A percentile compares a stretch with the other conserved stretches of the same genome.
Evolutionary conservation across 257 asterid genomes (phyloP).

Genomic region (Schizonepeta tenuifolia): DNA sequence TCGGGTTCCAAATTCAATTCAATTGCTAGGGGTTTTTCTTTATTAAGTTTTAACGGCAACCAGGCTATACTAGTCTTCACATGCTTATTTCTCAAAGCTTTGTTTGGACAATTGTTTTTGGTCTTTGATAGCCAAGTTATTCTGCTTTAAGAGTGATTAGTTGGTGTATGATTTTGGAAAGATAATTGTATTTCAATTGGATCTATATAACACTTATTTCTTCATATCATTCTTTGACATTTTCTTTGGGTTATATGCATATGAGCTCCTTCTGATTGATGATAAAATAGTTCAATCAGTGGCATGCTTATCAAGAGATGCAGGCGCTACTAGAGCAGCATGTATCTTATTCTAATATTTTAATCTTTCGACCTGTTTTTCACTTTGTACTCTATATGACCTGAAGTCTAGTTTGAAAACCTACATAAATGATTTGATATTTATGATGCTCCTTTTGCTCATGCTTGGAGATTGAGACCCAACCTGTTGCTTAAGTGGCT

Average conservation of each 20-base stretch:
- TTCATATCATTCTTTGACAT: background rate
- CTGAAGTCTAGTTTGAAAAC: conserved; percentile 61
- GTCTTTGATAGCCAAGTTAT: conserved; percentile 29
- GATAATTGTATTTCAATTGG: conserved; percentile 32
- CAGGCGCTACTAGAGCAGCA: conserved; percentile 10
- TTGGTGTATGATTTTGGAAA: conserved; percentile 17
- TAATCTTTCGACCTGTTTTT: too few species aligned
- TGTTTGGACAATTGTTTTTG: conserved; percentile 31
- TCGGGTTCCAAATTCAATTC: conserved; percentile 26
- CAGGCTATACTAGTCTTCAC: conserved; percentile 22
- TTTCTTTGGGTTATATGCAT: background rate
- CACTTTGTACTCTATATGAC: conserved; percentile 13
- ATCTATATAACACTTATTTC: conserved; percentile 17
- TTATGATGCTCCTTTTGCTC: conserved; percentile 82
- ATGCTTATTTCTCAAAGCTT: conserved; percentile 19
- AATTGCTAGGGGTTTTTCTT: conserved; percentile 4
- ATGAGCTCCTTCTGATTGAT: background rate
- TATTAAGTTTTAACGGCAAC: conserved; percentile 18
- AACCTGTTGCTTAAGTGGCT: conserved; percentile 62
- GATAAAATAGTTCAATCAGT: background rate
- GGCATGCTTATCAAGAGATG: background rate
- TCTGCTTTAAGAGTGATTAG: conserved; percentile 30
- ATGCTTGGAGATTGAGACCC: conserved; percentile 73
- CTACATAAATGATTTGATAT: conserved; percentile 59
- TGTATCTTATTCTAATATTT: conserved; percentile 3